These are phyloP conservation scores for Physocladia obscura DNA, from an alignment of 192 early-diverging fungal species.

Conservation along the genomic window DNA sequence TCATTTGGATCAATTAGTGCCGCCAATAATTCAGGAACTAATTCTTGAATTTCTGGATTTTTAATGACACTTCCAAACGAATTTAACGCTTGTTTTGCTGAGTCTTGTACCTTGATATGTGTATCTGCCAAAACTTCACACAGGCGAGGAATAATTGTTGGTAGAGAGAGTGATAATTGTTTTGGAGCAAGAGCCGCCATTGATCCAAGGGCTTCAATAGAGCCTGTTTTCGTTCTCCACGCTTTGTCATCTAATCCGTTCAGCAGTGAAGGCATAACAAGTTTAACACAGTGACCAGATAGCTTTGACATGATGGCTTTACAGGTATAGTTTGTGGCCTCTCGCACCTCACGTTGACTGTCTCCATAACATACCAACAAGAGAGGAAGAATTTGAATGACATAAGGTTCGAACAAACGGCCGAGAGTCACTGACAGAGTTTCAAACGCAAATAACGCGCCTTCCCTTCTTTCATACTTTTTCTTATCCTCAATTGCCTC, in stretches of 20 bases:
- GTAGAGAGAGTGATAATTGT: slow-evolving; percentile 86
- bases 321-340: slow-evolving; percentile 85
- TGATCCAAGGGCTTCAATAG: slow-evolving; percentile 87
- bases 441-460: slow-evolving; percentile 92
- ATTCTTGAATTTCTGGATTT: slow-evolving; percentile 93
- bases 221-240: slow-evolving; percentile 97
- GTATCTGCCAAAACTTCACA: slow-evolving; percentile 91
- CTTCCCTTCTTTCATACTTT: slow-evolving; percentile 73
- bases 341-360: slow-evolving; percentile 76
- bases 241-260: slow-evolving; percentile 83
- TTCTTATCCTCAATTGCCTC: slow-evolving; percentile 81
- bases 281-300: slow-evolving; percentile 93
- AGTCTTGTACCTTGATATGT: slow-evolving; percentile 84
- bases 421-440: slow-evolving; percentile 81
- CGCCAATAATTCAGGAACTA: slow-evolving; percentile 83
- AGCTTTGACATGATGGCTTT: slow-evolving; percentile 93
- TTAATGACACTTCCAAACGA: slow-evolving; percentile 94
- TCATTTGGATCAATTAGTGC: slow-evolving; percentile 86
- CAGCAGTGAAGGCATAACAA: slow-evolving; percentile 87
- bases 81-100: slow-evolving; percentile 80
- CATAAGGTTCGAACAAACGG: slow-evolving; percentile 94
- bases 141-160: slow-evolving; percentile 87
- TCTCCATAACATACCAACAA: slow-evolving; percentile 89
- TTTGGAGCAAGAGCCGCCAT: slow-evolving; percentile 97
- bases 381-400: slow-evolving; percentile 88